Conservation (phyloP, 129 eudicot species). For the Apium graveolens region DNA sequence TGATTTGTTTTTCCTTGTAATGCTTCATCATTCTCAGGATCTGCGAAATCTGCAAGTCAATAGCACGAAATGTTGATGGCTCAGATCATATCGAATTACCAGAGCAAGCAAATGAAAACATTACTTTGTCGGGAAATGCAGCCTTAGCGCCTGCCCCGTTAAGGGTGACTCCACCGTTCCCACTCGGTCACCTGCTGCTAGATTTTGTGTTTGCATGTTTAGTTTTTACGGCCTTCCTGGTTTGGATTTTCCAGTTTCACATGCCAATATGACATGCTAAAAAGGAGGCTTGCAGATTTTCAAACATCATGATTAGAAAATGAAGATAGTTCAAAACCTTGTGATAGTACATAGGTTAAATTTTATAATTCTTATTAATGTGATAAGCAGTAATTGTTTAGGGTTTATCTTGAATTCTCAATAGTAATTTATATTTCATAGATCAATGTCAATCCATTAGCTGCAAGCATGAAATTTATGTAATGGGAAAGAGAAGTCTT, state of each 20-base stretch:
- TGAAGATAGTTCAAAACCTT: background rate
- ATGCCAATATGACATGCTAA: conserved; percentile 32
- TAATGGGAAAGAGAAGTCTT: too few species aligned
- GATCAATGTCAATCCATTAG: background rate
- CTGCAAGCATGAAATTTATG: too few species aligned
- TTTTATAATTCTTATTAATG: background rate
- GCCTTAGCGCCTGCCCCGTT: too few species aligned
- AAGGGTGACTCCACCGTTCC: too few species aligned
- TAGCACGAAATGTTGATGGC: conserved; percentile 49
- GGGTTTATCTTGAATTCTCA: background rate
- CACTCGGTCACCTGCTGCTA: too few species aligned
- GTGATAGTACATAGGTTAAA: background rate
- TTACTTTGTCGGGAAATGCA: too few species aligned
- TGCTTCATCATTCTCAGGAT: conserved; percentile 33
- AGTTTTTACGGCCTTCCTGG: conserved; percentile 55
- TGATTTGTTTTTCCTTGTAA: background rate
- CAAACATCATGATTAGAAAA: background rate
- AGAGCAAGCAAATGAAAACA: conserved; percentile 9
- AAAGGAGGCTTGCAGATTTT: conserved; percentile 15
- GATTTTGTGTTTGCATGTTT: conserved; percentile 60
- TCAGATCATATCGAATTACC: conserved; percentile 23
- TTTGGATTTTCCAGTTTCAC: conserved; percentile 73
- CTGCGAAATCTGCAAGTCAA: conserved; percentile 69
- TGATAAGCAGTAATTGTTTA: background rate
- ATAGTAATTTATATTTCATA: too few species aligned